These are phyloP conservation scores for Umbilicus rupestris DNA, from an alignment of 164 flowering plant genomes.

Conservation along the genomic window DNA sequence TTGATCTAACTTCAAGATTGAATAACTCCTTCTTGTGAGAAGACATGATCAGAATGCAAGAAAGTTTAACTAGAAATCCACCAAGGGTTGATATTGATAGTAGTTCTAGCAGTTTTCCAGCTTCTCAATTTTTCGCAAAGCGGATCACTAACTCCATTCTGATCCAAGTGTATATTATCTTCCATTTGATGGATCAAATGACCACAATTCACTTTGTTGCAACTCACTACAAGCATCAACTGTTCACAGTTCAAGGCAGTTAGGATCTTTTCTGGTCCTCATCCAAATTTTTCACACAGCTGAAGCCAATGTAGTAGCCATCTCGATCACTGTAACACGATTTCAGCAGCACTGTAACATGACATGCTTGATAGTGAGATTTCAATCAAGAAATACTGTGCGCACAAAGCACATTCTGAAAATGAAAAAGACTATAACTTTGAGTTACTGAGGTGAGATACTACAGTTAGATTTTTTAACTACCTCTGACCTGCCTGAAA, in stretches of 20 bases:
- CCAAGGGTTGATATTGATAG: not conserved
- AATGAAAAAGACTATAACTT: too few relatives aligned
- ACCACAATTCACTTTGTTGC: not conserved
- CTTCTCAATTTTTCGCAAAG: not conserved
- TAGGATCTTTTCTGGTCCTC: not conserved
- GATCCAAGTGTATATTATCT: not conserved
- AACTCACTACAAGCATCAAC: not conserved
- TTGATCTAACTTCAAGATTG: constrained; percentile 7
- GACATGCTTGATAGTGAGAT: too few relatives aligned
- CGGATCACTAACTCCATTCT: not conserved
- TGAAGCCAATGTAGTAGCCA: too few relatives aligned
- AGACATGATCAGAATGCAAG: not conserved
- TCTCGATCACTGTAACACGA: too few relatives aligned
- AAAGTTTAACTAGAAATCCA: not conserved
- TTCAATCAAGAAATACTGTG: not conserved
- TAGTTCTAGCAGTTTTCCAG: not conserved
- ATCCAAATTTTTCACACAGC: not conserved
- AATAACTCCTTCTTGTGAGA: constrained; percentile 1
- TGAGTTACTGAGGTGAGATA: too few relatives aligned
- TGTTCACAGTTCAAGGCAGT: not conserved
- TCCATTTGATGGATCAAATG: not conserved
- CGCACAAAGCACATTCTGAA: not conserved
- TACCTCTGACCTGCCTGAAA: not conserved
- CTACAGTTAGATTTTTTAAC: not conserved
- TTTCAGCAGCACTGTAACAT: too few relatives aligned